Evolutionary conservation across 495 filamentous ascomycete species (phyloP).

Genomic region (Penicillium desertorum): DNA sequence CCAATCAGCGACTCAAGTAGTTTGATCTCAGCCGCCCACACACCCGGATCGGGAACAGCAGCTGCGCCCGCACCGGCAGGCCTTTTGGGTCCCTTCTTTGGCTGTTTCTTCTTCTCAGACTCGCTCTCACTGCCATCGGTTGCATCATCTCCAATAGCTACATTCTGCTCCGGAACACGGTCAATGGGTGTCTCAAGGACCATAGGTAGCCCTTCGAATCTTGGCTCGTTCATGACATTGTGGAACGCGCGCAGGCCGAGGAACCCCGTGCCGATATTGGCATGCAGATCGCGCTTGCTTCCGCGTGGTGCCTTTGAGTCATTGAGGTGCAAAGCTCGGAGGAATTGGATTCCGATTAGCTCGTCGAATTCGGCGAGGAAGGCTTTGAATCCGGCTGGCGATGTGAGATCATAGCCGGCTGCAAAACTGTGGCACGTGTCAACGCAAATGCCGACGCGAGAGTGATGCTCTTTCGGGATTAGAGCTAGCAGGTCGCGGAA

Average conservation of each 20-base stretch:
- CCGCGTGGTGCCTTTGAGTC: slow-evolving; percentile 85
- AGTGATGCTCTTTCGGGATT: slow-evolving; percentile 67
- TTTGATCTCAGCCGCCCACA: slow-evolving; percentile 87
- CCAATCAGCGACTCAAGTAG: slow-evolving; percentile 85
- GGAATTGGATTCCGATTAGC: slow-evolving; percentile 75
- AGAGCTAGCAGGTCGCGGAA: slow-evolving; percentile 76
- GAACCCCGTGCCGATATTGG: slow-evolving; percentile 93
- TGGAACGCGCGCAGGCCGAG: slow-evolving; percentile 87
- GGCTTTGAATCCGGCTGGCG: slow-evolving; percentile 66
- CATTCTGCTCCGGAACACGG: slow-evolving; percentile 33
- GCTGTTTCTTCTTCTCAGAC: slow-evolving; percentile 21
- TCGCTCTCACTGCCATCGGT: slow-evolving; percentile 24
- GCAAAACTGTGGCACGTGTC: slow-evolving; percentile 96
- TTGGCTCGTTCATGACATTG: slow-evolving; percentile 79
- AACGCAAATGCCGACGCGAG: slow-evolving; percentile 89
- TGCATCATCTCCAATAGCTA: slow-evolving; percentile 13
- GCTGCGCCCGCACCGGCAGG: slow-evolving; percentile 24
- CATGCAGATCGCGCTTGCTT: slow-evolving; percentile 80
- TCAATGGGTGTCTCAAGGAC: slow-evolving; percentile 94
- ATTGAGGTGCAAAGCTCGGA: slow-evolving; percentile 87
- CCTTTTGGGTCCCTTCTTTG: slow-evolving; percentile 29
- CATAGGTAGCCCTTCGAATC: slow-evolving; percentile 80
- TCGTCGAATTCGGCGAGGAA: slow-evolving; percentile 75
- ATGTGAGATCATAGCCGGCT: slow-evolving; percentile 85
- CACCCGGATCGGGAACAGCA: slow-evolving; percentile 63